phyloP scores from a whole-genome alignment of 306 rosid species.

The Calophaca sinica region DNA sequence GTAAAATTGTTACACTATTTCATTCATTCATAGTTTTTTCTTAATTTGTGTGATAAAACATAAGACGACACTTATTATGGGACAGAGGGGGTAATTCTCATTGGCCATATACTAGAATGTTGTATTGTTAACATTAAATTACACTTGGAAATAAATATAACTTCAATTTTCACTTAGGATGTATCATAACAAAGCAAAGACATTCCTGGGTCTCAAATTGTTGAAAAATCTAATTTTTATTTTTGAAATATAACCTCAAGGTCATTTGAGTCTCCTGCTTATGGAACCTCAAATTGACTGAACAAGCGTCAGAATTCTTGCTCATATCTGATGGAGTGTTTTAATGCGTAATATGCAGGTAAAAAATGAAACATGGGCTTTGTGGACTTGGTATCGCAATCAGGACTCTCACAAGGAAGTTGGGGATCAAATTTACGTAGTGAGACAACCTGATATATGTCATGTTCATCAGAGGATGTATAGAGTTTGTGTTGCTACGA shows the following conservation, averaged over 20 bases:
- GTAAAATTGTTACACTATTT: too few relatives aligned
- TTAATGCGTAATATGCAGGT: constrained; percentile 59
- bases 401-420: constrained; percentile 65
- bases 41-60: too few relatives aligned
- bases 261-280: background rate
- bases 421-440: constrained; percentile 82
- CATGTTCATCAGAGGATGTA: constrained; percentile 34
- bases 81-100: constrained; percentile 4
- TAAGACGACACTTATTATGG: too few relatives aligned
- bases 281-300: constrained; percentile 14
- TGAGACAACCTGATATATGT: constrained; percentile 75
- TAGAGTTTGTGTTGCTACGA: constrained; percentile 42
- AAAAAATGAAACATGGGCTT: constrained; percentile 83
- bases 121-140: constrained; percentile 9
- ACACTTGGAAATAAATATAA: background rate
- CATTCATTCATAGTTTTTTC: too few relatives aligned
- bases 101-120: constrained; percentile 1
- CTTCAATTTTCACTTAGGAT: constrained; percentile 7
- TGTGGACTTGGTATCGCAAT: constrained; percentile 84
- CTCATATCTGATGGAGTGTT: constrained; percentile 16
- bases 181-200: background rate
- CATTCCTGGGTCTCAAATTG: background rate
- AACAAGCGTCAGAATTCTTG: constrained; percentile 3
- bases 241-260: constrained; percentile 5
- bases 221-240: background rate